phyloP scores from a whole-genome alignment of 208 protist species.

The Trichomonas vaginalis region DNA sequence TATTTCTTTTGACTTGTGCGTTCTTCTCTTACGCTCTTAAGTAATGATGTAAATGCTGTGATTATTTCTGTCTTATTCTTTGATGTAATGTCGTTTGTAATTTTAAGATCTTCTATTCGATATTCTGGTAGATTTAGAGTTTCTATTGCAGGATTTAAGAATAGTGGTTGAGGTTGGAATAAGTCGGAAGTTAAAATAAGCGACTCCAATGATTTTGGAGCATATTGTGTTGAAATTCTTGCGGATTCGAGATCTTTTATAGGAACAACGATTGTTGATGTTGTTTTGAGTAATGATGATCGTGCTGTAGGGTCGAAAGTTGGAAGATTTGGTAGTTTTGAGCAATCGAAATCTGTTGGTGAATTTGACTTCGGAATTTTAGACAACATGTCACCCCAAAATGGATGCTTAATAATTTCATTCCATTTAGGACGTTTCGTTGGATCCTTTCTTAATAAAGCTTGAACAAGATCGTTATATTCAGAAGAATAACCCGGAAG shows the following conservation, averaged over 20 bases:
- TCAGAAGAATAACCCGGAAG: not conserved
- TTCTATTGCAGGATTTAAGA: not conserved
- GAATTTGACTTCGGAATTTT: not conserved
- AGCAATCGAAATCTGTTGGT: not conserved
- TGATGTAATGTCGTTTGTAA: no score
- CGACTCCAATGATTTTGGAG: not conserved
- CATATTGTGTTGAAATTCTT: not conserved
- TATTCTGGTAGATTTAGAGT: not conserved
- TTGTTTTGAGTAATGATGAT: not conserved
- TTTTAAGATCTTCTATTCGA: no score
- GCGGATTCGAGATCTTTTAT: not conserved
- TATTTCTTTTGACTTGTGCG: not conserved
- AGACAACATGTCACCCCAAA: not conserved
- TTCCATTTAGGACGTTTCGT: not conserved
- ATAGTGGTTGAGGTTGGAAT: not conserved
- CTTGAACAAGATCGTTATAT: not conserved
- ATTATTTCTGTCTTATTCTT: no score
- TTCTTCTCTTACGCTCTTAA: no score
- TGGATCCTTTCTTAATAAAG: not conserved
- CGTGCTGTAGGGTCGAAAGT: no score
- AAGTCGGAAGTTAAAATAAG: not conserved
- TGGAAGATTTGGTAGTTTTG: not conserved
- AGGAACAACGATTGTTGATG: not conserved
- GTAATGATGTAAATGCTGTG: no score
- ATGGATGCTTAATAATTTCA: not conserved